Evolutionary conservation across 2,329 filamentous ascomycete genomes (phyloP).

Genomic region (Verticillium dahliae): DNA sequence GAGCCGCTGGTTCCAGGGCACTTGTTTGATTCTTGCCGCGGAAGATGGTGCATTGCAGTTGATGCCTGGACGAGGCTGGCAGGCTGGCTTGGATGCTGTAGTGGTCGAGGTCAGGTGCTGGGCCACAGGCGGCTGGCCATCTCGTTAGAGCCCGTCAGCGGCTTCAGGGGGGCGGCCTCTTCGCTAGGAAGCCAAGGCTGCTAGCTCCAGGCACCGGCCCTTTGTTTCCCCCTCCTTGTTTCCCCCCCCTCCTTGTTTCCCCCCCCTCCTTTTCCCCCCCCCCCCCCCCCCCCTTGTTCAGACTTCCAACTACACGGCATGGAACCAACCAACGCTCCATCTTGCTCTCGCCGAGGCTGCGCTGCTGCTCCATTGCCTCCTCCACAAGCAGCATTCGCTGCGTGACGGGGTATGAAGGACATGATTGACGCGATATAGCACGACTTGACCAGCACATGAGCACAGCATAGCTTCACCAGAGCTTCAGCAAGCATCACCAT

Average conservation of each 20-base stretch:
- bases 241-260: no score
- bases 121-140: background rate
- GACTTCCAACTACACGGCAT: background rate
- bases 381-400: background rate
- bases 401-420: background rate
- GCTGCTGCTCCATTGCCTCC: background rate
- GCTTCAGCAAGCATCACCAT: background rate
- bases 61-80: background rate
- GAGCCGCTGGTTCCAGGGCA: no score
- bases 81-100: no score
- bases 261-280: no score
- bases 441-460: conserved; percentile 9
- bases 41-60: background rate
- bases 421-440: no score
- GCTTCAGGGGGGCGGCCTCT: background rate
- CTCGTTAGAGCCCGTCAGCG: background rate
- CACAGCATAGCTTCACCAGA: conserved; percentile 12
- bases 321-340: background rate
- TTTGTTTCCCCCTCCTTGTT: background rate
- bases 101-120: no score
- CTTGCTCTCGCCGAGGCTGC: background rate
- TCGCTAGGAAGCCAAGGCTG: background rate
- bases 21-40: no score
- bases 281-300: no score
- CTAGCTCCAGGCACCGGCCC: background rate